Evolutionary conservation across 345 rosid genomes (phyloP).

Genomic region (Punica granatum): DNA sequence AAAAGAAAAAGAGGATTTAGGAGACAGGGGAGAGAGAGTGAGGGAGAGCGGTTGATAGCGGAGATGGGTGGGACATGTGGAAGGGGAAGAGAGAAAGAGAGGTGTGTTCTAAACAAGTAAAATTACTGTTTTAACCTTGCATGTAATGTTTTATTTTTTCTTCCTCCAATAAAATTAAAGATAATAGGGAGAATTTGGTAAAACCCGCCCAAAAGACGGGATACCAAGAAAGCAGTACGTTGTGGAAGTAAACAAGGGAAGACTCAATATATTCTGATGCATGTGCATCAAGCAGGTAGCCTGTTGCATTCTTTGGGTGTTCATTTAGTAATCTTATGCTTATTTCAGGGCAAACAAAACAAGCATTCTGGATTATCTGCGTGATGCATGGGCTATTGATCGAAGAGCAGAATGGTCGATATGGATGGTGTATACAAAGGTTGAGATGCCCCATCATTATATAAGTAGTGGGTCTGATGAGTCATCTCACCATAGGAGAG

Average conservation of each 20-base stretch:
- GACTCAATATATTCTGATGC: neutral
- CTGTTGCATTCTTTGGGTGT: slow-evolving; percentile 3
- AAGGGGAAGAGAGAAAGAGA: no score
- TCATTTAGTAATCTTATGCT: slow-evolving; percentile 2
- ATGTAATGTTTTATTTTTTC: no score
- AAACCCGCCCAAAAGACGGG: no score
- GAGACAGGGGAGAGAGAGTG: no score
- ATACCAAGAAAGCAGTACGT: no score
- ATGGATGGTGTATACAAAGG: slow-evolving; percentile 94
- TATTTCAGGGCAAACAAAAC: slow-evolving; percentile 54
- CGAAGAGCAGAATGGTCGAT: slow-evolving; percentile 96
- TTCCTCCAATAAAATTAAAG: no score
- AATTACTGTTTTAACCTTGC: no score
- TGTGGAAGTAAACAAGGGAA: neutral
- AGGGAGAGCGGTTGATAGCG: no score
- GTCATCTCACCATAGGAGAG: slow-evolving; percentile 48
- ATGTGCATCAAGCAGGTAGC: neutral
- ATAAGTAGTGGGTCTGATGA: slow-evolving; percentile 71
- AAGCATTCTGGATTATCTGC: slow-evolving; percentile 56
- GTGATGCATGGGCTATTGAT: slow-evolving; percentile 67
- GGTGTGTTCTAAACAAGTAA: no score
- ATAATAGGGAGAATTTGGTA: no score
- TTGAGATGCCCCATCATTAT: slow-evolving; percentile 92
- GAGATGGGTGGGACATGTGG: no score
- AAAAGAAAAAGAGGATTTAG: no score